Percentiles rank a stretch among this genome's conserved stretches.
These are phyloP conservation scores for Dactylellina sp. DNA, from an alignment of 2,329 filamentous ascomycete species.

Conservation along the genomic window DNA sequence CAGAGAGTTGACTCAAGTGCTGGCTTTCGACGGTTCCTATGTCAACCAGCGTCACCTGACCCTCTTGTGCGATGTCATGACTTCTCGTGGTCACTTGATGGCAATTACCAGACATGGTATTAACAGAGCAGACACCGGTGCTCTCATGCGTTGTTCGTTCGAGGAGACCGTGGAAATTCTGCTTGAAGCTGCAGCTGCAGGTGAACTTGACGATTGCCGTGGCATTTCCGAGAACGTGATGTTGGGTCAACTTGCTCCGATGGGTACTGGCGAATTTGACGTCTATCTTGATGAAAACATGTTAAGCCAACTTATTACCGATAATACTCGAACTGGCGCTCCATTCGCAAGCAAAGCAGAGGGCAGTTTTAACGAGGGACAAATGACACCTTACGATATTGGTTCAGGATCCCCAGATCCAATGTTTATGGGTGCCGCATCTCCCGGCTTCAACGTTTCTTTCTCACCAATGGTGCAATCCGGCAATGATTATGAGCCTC, in stretches of 20 bases:
- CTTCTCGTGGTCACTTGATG: slow-evolving; percentile 90
- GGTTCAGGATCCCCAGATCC: slow-evolving; percentile 74
- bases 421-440: slow-evolving; percentile 75
- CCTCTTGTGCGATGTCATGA: slow-evolving; percentile 97
- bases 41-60: slow-evolving; percentile 98
- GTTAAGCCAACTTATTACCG: slow-evolving; percentile 92
- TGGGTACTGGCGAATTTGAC: slow-evolving; percentile 96
- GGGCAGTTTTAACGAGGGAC: slow-evolving; percentile 71
- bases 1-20: slow-evolving; percentile 87
- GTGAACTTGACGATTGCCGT: slow-evolving; percentile 96
- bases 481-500: slow-evolving; percentile 74
- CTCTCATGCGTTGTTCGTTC: slow-evolving; percentile 98
- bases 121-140: slow-evolving; percentile 96
- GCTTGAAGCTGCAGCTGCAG: slow-evolving; percentile 91
- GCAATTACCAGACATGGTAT: slow-evolving; percentile 98
- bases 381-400: slow-evolving; percentile 91
- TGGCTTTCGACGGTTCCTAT: slow-evolving; percentile 98
- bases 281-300: slow-evolving; percentile 93
- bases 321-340: slow-evolving; percentile 79
- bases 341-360: slow-evolving; percentile 79
- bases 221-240: slow-evolving; percentile 99
- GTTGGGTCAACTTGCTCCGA: slow-evolving; percentile 94
- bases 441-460: slow-evolving; percentile 75
- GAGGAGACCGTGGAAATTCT: slow-evolving; percentile 99
- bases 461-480: slow-evolving; percentile 82